A percentile compares a stretch with the other conserved stretches of the same genome.
Evolutionary conservation across 441 rosid species (phyloP).

Genomic region (Brassica balearica): DNA sequence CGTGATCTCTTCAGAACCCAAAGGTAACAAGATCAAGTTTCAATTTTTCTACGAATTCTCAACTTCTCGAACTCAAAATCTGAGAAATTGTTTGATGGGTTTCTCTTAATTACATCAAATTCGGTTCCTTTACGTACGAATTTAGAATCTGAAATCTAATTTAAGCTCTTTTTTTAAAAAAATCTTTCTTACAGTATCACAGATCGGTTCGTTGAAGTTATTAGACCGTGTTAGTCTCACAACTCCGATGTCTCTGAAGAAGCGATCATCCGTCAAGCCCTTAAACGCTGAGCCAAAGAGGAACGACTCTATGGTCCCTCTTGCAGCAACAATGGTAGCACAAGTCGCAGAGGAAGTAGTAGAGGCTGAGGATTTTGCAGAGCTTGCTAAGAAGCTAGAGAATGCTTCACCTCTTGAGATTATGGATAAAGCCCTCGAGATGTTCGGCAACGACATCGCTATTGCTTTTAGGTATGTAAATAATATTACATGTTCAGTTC

Average conservation of each 20-base stretch:
- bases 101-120: neutral
- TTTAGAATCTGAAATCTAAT: neutral
- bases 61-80: neutral
- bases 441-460: conserved; percentile 83
- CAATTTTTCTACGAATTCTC: neutral
- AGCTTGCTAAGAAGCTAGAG: conserved; percentile 62
- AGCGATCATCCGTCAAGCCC: conserved; percentile 55
- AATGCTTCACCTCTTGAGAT: conserved; percentile 82
- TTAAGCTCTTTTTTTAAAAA: neutral
- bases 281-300: conserved; percentile 68
- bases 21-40: conserved; percentile 50
- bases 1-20: conserved; percentile 48
- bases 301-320: conserved; percentile 57
- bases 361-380: conserved; percentile 63
- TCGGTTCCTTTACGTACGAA: neutral
- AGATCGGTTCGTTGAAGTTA: conserved; percentile 59
- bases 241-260: conserved; percentile 43
- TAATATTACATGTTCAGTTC: neutral
- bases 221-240: conserved; percentile 48
- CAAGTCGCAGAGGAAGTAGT: conserved; percentile 38
- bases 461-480: conserved; percentile 78
- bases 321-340: conserved; percentile 63
- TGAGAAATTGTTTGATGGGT: conserved; percentile 19
- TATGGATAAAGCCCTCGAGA: conserved; percentile 83
- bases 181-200: conserved; percentile 51